Evolutionary conservation across 352 stramenopile species (phyloP), one percentile per base, ranked within the genome.

Genomic region (Globisporangium ultimum): DNA sequence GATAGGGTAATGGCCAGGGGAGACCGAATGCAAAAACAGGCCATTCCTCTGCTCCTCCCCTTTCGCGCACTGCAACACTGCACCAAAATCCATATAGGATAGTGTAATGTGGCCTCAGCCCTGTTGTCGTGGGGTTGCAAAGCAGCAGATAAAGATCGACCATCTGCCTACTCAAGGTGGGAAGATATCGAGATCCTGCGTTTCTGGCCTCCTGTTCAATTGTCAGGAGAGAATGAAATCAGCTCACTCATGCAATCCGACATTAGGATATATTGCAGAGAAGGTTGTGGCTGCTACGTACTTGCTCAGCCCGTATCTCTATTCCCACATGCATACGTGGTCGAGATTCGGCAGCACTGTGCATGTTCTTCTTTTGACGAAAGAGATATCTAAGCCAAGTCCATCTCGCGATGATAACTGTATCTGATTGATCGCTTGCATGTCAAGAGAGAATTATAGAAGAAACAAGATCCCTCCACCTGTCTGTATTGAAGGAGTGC

Each of bases 41-140:
- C 38, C 10, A 43, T 32, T 32, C 2, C 2, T 32, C 24, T 32
- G 24, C 24, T 32, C 24, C 24, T 32, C 24, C 24, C 5, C 24
- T 5, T 32, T 32, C 24, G 24, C 24, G 24, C 24, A 32, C 24
- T 32, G 24, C 10, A 43, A 17, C 38, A 17, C 10, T 17, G 38
- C 38, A 43, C 38, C 38, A 43, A 43, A 43, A 43, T 2, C 38
- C 38, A 17, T 2, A 43, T 8, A 10, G 38, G 2, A 43, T 17
- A 2, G 10, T 43, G 38, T 10, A 43, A 43, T 17, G 38, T 11
- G 38, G 38, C 38, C 5, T n/a, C n/a, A n/a, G n/a, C n/a, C n/a
- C n/a, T n/a, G n/a, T 13, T 42, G 40, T 59, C 41, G 53, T 59
- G 36, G 21, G n/a, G 53, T 59, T 59, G 53, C 18, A 32, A 32